A percentile compares a stretch with the other conserved stretches of the same genome.
These are phyloP conservation scores for Galeopsis tetrahit DNA, from an alignment of 257 asterid genomes.

Conservation along the genomic window DNA sequence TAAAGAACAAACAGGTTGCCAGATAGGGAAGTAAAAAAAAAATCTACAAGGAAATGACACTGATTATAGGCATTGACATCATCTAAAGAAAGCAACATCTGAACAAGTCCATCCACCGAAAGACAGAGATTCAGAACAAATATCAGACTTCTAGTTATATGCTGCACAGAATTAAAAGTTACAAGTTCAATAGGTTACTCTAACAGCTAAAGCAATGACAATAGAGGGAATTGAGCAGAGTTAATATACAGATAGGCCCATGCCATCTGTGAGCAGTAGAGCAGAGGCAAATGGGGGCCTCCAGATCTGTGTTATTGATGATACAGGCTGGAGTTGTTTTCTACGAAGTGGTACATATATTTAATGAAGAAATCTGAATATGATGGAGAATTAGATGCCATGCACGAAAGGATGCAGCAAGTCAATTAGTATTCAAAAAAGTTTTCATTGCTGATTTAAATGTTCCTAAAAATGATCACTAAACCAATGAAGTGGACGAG, in stretches of 20 bases:
- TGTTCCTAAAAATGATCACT: neutral
- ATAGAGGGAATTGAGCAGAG: neutral
- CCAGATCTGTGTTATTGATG: neutral
- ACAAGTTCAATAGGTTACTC: neutral
- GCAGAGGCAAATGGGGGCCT: constrained; percentile 3
- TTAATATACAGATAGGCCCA: neutral
- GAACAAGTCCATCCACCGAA: neutral
- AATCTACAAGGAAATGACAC: neutral
- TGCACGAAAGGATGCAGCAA: neutral
- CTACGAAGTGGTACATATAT: neutral
- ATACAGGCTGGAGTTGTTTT: neutral
- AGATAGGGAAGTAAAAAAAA: neutral
- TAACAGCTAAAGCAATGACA: neutral
- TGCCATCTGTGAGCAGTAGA: neutral
- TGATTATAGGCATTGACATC: neutral
- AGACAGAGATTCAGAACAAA: neutral
- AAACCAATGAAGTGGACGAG: constrained; percentile 2
- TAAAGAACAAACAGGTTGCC: neutral
- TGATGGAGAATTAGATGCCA: neutral
- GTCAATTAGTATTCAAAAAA: neutral
- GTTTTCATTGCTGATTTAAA: neutral
- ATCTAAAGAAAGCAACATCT: neutral
- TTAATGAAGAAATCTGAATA: neutral
- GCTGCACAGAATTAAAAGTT: neutral
- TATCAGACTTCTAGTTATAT: constrained; percentile 1